A percentile compares a stretch with the other conserved stretches of the same genome.
Conservation (phyloP, 352 stramenopile genomes). For the Globisporangium nagaii region DNA sequence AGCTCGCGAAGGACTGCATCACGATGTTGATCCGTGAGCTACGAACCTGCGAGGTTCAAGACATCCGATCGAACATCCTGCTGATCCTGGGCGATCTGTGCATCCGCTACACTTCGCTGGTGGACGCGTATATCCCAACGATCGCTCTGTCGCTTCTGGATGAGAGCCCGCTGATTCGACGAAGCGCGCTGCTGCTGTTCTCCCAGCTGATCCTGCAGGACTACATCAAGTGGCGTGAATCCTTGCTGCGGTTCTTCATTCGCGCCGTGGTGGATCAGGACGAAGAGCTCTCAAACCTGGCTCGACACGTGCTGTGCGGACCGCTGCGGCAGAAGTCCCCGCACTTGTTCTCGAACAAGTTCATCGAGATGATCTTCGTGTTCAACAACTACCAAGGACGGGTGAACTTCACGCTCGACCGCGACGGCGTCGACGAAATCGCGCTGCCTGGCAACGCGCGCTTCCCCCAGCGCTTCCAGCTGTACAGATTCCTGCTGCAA, state of each 20-base stretch:
- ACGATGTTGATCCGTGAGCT: constrained; percentile 95
- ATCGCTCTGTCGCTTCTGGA: constrained; percentile 94
- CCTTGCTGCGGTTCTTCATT: constrained; percentile 94
- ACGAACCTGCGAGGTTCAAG: constrained; percentile 62
- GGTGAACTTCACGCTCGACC: constrained; percentile 58
- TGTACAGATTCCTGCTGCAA: constrained; percentile 94
- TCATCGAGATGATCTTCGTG: constrained; percentile 96
- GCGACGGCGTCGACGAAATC: constrained; percentile 60
- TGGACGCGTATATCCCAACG: constrained; percentile 94
- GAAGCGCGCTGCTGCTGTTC: constrained; percentile 94
- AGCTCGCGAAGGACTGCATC: constrained; percentile 90
- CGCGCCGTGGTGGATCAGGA: constrained; percentile 92
- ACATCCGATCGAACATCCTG: constrained; percentile 95
- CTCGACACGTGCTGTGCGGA: constrained; percentile 89
- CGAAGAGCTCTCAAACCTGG: constrained; percentile 89
- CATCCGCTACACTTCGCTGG: constrained; percentile 94
- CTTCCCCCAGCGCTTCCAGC: constrained; percentile 70
- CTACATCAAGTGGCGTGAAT: constrained; percentile 98
- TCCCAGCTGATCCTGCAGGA: constrained; percentile 96
- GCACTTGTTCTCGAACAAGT: constrained; percentile 94
- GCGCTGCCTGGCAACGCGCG: constrained; percentile 43
- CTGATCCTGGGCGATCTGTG: constrained; percentile 96
- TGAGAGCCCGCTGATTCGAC: constrained; percentile 82
- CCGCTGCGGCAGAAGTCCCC: constrained; percentile 90
- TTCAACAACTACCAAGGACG: constrained; percentile 86